phyloP scores from a whole-genome alignment of 306 rosid species.

The Dryas drummondii region DNA sequence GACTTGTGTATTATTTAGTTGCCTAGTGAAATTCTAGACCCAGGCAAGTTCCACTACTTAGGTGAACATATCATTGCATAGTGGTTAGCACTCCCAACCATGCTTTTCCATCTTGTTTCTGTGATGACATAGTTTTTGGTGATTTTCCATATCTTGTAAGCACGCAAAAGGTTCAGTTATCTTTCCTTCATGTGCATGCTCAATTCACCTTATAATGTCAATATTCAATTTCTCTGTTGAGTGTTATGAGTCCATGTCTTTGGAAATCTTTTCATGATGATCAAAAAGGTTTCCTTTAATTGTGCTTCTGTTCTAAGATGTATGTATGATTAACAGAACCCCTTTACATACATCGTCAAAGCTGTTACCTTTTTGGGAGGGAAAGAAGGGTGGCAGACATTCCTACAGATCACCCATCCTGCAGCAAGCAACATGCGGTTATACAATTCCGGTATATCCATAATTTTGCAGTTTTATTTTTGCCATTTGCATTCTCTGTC shows the following conservation, averaged over 20 bases:
- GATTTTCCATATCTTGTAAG: neutral
- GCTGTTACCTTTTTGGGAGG: slow-evolving; percentile 96
- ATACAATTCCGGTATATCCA: slow-evolving; percentile 76
- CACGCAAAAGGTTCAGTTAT: neutral
- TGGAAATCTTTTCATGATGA: slow-evolving; percentile 13
- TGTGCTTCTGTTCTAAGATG: slow-evolving; percentile 25
- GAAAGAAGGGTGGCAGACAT: slow-evolving; percentile 96
- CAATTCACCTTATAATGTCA: neutral
- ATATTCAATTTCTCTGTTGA: neutral
- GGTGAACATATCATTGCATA: neutral
- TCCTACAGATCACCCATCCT: slow-evolving; percentile 98
- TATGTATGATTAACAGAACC: slow-evolving; percentile 64
- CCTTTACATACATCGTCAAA: slow-evolving; percentile 92
- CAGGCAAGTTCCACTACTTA: neutral
- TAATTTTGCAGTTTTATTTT: slow-evolving; percentile 23
- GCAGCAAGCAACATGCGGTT: slow-evolving; percentile 99
- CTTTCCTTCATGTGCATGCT: neutral
- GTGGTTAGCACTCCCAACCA: neutral
- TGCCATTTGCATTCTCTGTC: slow-evolving; percentile 2
- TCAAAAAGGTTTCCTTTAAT: slow-evolving; percentile 7
- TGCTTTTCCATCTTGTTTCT: neutral
- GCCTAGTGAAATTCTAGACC: neutral
- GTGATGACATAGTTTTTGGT: neutral
- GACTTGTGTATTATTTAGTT: neutral
- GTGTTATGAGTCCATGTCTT: neutral